Evolutionary conservation across 108 stramenopile genomes (phyloP), one percentile per base, ranked within the genome.

Genomic region (Asterionellopsis glacialis): DNA sequence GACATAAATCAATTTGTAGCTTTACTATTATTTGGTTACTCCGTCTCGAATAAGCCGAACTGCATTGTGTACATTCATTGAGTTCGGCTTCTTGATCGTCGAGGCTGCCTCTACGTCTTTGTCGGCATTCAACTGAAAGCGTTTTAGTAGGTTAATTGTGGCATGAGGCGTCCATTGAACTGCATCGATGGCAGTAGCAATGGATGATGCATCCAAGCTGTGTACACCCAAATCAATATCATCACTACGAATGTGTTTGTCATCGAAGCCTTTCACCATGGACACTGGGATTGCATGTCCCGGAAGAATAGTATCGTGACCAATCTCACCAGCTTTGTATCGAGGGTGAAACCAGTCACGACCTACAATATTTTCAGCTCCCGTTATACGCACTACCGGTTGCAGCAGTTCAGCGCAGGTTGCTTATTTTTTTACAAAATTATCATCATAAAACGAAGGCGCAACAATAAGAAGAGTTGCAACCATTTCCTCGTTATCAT

Each of bases 101-200:
- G 69, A 65, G 50, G 71, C 48, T 15, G 72, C 72, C 51, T 80
- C 79, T 21, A 65, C 67, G 16, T 69, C 54, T 21, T 51, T 57
- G 11, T 73, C 69, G 3, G 73, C 73, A 45, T 28, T 48, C 33
- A 82, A 63, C 55, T 83, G 81, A 1, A 67, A 64, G 16, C 75
- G 59, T 11, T 77, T 59, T 15, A 83, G 68, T 14, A 83, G 65
- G 44, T 83, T 83, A 0, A 83, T 78, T 57, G 77, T 79, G 14
- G 81, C 81, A 55, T 79, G 77, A 11, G 77, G 77, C 19, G 77
- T 83, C 49, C 51, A 63, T 42, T 77, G 66, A n/a, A 83, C 75
- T 38, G 50, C 62, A 70, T 81, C 76, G 40, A 77, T 81, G 16
- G 80, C 68, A 11, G 22, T 28, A 9, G 45, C 71, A 14, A 80